Evolutionary conservation across 2,329 filamentous ascomycete species (phyloP).

Genomic region (Cadophora gregata): DNA sequence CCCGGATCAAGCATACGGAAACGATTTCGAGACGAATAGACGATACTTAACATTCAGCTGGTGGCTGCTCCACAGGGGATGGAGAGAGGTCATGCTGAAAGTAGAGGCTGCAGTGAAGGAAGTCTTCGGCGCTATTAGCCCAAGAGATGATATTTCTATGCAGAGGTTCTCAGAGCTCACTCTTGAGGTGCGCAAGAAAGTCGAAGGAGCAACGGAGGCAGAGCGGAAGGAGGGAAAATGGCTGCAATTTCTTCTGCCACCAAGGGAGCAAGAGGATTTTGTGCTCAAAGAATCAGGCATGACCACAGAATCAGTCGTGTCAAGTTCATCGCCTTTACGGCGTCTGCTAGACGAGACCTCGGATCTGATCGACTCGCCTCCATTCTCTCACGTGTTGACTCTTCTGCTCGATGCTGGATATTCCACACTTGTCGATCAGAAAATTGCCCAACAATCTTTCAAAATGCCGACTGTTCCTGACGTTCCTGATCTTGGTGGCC

Average conservation of each 20-base stretch:
- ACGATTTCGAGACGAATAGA: slow-evolving; percentile 94
- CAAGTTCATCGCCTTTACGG: slow-evolving; percentile 64
- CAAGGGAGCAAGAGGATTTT: slow-evolving; percentile 76
- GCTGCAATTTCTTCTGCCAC: slow-evolving; percentile 84
- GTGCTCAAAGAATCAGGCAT: slow-evolving; percentile 89
- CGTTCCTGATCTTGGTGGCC: slow-evolving; percentile 33
- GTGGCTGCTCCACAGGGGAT: slow-evolving; percentile 95
- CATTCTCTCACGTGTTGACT: slow-evolving; percentile 85
- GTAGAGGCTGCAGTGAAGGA: slow-evolving; percentile 88
- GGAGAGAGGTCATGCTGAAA: slow-evolving; percentile 79
- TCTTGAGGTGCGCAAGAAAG: slow-evolving; percentile 79
- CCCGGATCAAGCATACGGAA: slow-evolving; percentile 80
- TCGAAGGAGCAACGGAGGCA: slow-evolving; percentile 76
- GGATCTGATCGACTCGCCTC: slow-evolving; percentile 91
- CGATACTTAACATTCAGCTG: slow-evolving; percentile 96
- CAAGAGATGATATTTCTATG: slow-evolving; percentile 85
- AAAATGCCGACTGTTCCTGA: slow-evolving; percentile 57
- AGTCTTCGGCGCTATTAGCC: slow-evolving; percentile 87
- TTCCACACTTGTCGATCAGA: slow-evolving; percentile 80
- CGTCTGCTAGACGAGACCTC: slow-evolving; percentile 93
- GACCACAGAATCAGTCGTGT: slow-evolving; percentile 56
- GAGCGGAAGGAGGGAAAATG: slow-evolving; percentile 67
- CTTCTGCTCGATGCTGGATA: slow-evolving; percentile 88
- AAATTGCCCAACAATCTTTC: slow-evolving; percentile 80
- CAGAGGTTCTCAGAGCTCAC: slow-evolving; percentile 81